phyloP scores from a whole-genome alignment of 306 rosid species.

The Oxytropis ochrocephala region DNA sequence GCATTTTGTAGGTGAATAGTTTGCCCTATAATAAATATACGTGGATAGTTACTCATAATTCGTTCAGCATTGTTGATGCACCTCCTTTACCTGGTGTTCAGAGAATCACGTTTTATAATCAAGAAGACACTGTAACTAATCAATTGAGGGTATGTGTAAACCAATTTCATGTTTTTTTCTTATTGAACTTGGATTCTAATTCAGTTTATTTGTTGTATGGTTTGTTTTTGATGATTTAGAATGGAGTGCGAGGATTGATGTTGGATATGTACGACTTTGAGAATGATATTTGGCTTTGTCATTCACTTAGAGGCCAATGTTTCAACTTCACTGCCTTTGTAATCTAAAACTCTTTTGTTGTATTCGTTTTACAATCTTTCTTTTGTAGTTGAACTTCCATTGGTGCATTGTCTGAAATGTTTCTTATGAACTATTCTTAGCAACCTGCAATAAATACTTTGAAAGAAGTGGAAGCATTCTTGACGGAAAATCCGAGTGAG shows the following conservation, averaged over 20 bases:
- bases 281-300: slow-evolving; percentile 98
- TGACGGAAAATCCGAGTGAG: slow-evolving; percentile 67
- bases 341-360: slow-evolving; percentile 24
- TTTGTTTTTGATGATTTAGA: slow-evolving; percentile 42
- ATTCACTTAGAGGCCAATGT: slow-evolving; percentile 90
- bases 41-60: slow-evolving; percentile 90
- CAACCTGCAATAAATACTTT: slow-evolving; percentile 91
- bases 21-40: slow-evolving; percentile 93
- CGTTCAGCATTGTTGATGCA: slow-evolving; percentile 90
- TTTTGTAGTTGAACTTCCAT: neutral
- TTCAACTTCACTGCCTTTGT: slow-evolving; percentile 99
- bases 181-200: neutral
- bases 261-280: slow-evolving; percentile 94
- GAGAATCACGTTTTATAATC: slow-evolving; percentile 85
- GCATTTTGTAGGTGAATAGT: slow-evolving; percentile 54
- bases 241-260: slow-evolving; percentile 99
- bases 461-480: slow-evolving; percentile 87
- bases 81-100: slow-evolving; percentile 79
- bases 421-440: slow-evolving; percentile 42
- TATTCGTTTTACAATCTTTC: neutral
- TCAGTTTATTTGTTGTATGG: neutral
- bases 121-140: slow-evolving; percentile 86
- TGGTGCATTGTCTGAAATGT: slow-evolving; percentile 15
- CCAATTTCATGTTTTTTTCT: neutral
- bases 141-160: slow-evolving; percentile 74